Conservation (phyloP, 192 early-diverging fungal genomes). For the Gryganskiella cystojenkinii region DNA sequence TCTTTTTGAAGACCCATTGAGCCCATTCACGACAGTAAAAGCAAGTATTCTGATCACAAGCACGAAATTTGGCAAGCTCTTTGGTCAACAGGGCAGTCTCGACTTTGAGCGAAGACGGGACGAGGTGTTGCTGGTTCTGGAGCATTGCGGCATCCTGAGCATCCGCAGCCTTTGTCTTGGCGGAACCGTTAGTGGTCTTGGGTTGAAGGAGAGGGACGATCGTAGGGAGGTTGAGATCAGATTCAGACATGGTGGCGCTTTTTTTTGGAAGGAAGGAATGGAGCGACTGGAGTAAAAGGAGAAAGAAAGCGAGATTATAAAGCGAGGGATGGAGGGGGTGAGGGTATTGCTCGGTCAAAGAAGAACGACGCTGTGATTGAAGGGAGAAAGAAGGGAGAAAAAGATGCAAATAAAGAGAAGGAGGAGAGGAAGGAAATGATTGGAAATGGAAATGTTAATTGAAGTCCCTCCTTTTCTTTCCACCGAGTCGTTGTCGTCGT, state of each 20-base stretch:
- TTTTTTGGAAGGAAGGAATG: not conserved
- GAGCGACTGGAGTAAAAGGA: not conserved
- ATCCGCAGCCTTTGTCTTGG: constrained; percentile 13
- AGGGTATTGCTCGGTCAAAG: no score
- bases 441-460: no score
- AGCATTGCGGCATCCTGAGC: constrained; percentile 22
- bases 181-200: constrained; percentile 11
- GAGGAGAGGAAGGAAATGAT: no score
- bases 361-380: no score
- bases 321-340: no score
- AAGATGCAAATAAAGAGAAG: no score
- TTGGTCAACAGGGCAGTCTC: constrained; percentile 72
- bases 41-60: constrained; percentile 76
- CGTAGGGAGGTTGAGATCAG: constrained; percentile 50
- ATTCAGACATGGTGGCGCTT: constrained; percentile 46
- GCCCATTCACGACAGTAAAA: constrained; percentile 88
- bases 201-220: constrained; percentile 46
- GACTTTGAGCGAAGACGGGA: constrained; percentile 67
- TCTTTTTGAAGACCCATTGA: constrained; percentile 79
- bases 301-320: not conserved
- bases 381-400: no score
- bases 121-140: constrained; percentile 44
- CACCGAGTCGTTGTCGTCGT: not conserved
- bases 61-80: constrained; percentile 74
- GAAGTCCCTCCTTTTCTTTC: no score